Evolutionary conservation across 441 rosid species (phyloP), one percentile per base, ranked within the genome.

Genomic region (Cnidoscolus chayamansa): DNA sequence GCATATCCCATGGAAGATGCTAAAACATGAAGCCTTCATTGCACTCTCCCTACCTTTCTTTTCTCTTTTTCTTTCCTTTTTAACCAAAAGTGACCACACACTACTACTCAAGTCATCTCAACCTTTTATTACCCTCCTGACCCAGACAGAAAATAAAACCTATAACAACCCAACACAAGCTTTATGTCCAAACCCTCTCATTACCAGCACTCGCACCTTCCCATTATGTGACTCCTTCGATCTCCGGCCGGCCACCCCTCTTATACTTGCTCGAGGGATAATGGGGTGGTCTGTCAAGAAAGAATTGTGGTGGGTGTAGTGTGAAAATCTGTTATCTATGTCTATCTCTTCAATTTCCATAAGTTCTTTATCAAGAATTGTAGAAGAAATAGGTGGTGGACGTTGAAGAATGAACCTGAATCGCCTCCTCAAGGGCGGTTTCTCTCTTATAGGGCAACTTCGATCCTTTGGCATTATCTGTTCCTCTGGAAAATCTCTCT

Each of bases 1-100:
- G 89, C 76, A 86, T 86, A 86, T 86, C 72, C 89, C 10, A 11
- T 73, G 87, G 85, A 82, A 86, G 89, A 86, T 86, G 84, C 87
- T 68, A 37, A 78, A 73, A 72, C 83, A 77, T 67, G 65, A 73
- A 64, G 49, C 70, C 71, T 53, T 79, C 71, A 73, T 49, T 70
- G 78, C 75, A 30, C 71, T 43, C 43, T 57, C 54, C 62, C 63
- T 3, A 63, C 63, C 73, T 53, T 71, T 30, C 6, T 32, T 49
- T 49, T 68, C 4, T 6, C n/a, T 16, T 51, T 16, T 51, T 4
- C 40, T 78, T 53, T 16, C 47, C 9, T 47, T 59, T 72, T 31
- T 72, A 66, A 60, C 65, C 63, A 77, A 59, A 75, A 70, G 79
- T 71, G 81, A 50, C 75, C 51, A 48, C 74, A 72, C 60, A 69